Evolutionary conservation across 495 filamentous ascomycete species (phyloP).

Genomic region (Saxophila tyrrhenica): DNA sequence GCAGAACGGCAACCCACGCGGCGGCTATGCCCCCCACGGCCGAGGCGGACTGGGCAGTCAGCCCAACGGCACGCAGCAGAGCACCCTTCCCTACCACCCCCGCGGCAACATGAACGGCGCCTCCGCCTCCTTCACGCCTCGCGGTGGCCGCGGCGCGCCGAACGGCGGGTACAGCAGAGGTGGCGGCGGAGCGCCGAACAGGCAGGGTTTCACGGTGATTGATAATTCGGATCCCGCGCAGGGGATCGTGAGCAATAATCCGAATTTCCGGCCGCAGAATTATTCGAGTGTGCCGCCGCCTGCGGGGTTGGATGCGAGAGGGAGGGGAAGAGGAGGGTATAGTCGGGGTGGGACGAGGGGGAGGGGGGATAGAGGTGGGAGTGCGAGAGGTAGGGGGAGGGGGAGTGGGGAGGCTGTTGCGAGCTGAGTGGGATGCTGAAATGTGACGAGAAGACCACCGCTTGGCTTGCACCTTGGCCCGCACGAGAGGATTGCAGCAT

Average conservation of each 20-base stretch:
- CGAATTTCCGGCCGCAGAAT: conserved; percentile 44
- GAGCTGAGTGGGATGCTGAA: neutral
- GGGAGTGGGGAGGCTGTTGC: neutral
- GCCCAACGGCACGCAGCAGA: conserved; percentile 13
- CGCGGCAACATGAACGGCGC: conserved; percentile 15
- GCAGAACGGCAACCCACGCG: conserved; percentile 25
- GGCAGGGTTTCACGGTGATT: conserved; percentile 42
- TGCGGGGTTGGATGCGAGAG: conserved; percentile 20
- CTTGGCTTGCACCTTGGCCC: no score
- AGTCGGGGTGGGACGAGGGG: neutral
- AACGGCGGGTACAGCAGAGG: conserved; percentile 4
- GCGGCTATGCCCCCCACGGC: conserved; percentile 21
- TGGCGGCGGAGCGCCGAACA: conserved; percentile 25
- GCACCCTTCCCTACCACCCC: conserved; percentile 20
- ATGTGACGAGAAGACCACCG: no score
- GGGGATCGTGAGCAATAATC: conserved; percentile 41
- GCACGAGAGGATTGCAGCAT: no score
- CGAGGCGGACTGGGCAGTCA: conserved; percentile 16
- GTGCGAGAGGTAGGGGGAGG: conserved; percentile 20
- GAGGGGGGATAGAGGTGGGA: conserved; percentile 4
- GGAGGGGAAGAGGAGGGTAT: neutral
- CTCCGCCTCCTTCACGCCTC: conserved; percentile 7
- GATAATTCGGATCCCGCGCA: conserved; percentile 40
- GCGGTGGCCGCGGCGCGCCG: conserved; percentile 16
- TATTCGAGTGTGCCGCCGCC: conserved; percentile 77